Evolutionary conservation across 441 rosid genomes (phyloP).

Genomic region (Flueggea neowawraea): DNA sequence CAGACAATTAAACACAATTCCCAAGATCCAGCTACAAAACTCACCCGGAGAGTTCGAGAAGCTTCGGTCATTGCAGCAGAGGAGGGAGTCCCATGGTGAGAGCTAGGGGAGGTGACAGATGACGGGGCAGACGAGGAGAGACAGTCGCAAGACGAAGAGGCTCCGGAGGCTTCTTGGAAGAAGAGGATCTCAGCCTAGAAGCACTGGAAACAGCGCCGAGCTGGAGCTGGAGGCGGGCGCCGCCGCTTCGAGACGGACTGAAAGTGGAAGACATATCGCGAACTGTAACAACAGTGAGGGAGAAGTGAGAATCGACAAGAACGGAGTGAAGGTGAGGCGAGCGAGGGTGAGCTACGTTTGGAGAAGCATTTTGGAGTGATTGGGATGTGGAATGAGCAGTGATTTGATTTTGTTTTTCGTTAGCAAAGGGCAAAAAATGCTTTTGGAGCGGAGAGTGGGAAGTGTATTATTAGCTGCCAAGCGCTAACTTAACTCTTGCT

Average conservation of each 20-base stretch:
- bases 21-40: constrained; percentile 21
- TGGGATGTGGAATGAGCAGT: no score
- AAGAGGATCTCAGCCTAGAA: constrained; percentile 85
- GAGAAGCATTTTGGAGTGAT: no score
- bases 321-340: no score
- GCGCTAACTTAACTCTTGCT: not conserved
- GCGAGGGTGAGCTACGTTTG: no score
- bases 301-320: no score
- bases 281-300: no score
- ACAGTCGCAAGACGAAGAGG: constrained; percentile 96
- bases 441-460: no score
- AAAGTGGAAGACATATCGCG: constrained; percentile 34
- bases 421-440: no score
- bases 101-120: constrained; percentile 32
- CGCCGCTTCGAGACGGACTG: constrained; percentile 72
- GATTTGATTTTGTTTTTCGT: no score
- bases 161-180: constrained; percentile 88
- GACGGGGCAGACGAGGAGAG: constrained; percentile 60
- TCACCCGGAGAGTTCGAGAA: constrained; percentile 88
- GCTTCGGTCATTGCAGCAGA: constrained; percentile 67
- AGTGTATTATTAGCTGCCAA: constrained; percentile 1
- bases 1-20: constrained; percentile 13
- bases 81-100: constrained; percentile 63
- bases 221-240: constrained; percentile 38
- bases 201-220: constrained; percentile 26